Evolutionary conservation across 1,139 yeast genomes (phyloP), one percentile per base, ranked within the genome.

Genomic region (Lodderomyces jiufengensis): DNA sequence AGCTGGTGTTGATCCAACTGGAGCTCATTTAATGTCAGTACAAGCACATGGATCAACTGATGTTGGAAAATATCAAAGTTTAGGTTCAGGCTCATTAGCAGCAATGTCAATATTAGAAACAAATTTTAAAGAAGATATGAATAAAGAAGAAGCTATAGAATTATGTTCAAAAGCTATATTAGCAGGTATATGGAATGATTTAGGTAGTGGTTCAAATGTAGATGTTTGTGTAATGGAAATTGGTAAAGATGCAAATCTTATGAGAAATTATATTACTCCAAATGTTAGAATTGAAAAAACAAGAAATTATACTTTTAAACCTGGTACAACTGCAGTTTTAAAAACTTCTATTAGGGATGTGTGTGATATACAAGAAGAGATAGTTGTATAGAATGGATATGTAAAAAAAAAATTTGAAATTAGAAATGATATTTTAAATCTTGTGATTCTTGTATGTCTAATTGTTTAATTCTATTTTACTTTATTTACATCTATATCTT

Each of bases 41-140:
- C 97, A 92, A 54, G 98, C 98, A 3, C 98, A 92, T 58, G 98
- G 98, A 14, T 87, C 96, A 9, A 90, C 97, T 12, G 97, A 92
- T 61, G 84, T 90, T 40, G 97, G 97, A 8, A 86, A 79, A 54
- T 92, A 88, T 61, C 85, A 83, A 59, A 82, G 97, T 9, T 71
- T 92, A 48, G 98, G 98, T 5, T 86, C 96, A 3, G 98, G 98
- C 44, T 88, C 97, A n/a, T 76, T 92, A 59, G 97, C 98, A 3
- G 98, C 98, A 11, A 92, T 92, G 95, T 96, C 98, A 2, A 94
- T 92, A 15, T 71, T 92, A 52, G 98, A 92, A 63, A 76, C 94
- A 29, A 75, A 80, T 46, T 92, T 95, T 94, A 79, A 73, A 52
- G 80, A 77, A 44, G 86, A 78, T 46, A 65, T 92, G 71, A 73